Conservation (phyloP, 2,329 filamentous ascomycete species). For the Paraphaeosphaeria minitans region DNA sequence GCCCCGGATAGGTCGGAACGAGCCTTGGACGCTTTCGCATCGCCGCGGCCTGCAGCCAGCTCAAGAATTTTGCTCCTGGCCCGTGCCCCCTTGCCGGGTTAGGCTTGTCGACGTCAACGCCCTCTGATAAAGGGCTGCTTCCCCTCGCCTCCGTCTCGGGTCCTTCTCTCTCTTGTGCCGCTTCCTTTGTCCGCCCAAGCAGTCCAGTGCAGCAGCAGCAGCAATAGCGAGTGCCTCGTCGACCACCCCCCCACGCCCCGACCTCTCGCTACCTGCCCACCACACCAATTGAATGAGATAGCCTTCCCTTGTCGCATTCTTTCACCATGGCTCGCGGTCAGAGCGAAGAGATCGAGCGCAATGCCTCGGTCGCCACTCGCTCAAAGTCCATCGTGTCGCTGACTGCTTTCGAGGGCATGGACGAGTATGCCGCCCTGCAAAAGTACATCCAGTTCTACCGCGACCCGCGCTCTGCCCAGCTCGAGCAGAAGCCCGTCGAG, state of each 20-base stretch:
- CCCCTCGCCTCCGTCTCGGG: slow-evolving; percentile 9
- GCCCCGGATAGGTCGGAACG: slow-evolving; percentile 16
- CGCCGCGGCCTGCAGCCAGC: background rate
- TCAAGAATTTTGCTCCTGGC: slow-evolving; percentile 8
- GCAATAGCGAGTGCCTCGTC: slow-evolving; percentile 3
- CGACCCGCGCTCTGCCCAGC: slow-evolving; percentile 55
- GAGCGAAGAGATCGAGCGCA: slow-evolving; percentile 43
- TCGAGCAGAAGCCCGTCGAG: slow-evolving; percentile 40
- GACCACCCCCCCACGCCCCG: background rate
- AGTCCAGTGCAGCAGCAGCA: slow-evolving; percentile 6
- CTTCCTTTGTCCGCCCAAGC: slow-evolving; percentile 15
- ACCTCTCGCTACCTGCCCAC: background rate
- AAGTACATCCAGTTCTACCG: slow-evolving; percentile 71
- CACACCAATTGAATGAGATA: slow-evolving; percentile 12
- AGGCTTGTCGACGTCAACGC: slow-evolving; percentile 19
- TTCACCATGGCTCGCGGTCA: slow-evolving; percentile 19
- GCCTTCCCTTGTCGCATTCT: slow-evolving; percentile 6
- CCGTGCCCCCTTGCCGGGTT: background rate
- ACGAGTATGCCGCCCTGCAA: slow-evolving; percentile 69
- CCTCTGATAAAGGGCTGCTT: slow-evolving; percentile 17
- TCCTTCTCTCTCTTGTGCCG: slow-evolving; percentile 8
- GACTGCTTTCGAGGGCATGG: slow-evolving; percentile 53
- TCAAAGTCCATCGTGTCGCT: slow-evolving; percentile 43
- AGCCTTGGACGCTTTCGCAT: background rate
- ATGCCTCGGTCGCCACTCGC: slow-evolving; percentile 33